These are phyloP conservation scores for Theileria parva DNA, from an alignment of 169 alveolate species.

Conservation along the genomic window DNA sequence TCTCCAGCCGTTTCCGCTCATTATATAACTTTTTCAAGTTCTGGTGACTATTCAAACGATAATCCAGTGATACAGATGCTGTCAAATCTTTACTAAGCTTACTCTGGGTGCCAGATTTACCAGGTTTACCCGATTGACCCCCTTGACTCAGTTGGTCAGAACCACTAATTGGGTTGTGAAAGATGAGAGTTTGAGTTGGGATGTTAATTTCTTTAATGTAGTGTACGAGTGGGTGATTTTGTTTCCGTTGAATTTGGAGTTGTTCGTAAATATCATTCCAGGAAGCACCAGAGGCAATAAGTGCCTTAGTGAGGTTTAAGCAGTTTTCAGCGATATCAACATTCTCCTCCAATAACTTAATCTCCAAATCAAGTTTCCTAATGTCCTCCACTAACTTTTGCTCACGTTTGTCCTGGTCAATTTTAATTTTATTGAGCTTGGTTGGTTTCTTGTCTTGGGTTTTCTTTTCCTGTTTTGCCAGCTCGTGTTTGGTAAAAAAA, in stretches of 20 bases:
- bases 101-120: no score
- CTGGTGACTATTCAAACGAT: constrained; percentile 79
- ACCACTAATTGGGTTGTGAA: constrained; percentile 7
- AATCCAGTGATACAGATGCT: constrained; percentile 39
- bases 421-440: constrained; percentile 84
- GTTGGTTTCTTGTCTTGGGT: constrained; percentile 55
- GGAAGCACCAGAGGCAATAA: constrained; percentile 84
- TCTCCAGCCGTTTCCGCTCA: constrained; percentile 82
- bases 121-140: constrained; percentile 33
- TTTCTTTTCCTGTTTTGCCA: constrained; percentile 50
- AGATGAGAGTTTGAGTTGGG: constrained; percentile 54
- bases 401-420: constrained; percentile 87
- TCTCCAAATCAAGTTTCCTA: constrained; percentile 75
- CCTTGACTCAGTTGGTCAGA: constrained; percentile 49
- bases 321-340: constrained; percentile 80
- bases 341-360: constrained; percentile 77
- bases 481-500: constrained; percentile 53
- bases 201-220: constrained; percentile 80
- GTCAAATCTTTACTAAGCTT: no score
- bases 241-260: constrained; percentile 84
- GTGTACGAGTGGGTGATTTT: constrained; percentile 86
- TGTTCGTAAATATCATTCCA: constrained; percentile 90
- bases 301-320: constrained; percentile 72
- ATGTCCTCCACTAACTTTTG: constrained; percentile 67
- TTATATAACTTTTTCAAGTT: constrained; percentile 85